A percentile compares a stretch with the other conserved stretches of the same genome.
These are phyloP conservation scores for Geosmithia putterillii DNA, from an alignment of 2,329 filamentous ascomycete species.

Conservation along the genomic window DNA sequence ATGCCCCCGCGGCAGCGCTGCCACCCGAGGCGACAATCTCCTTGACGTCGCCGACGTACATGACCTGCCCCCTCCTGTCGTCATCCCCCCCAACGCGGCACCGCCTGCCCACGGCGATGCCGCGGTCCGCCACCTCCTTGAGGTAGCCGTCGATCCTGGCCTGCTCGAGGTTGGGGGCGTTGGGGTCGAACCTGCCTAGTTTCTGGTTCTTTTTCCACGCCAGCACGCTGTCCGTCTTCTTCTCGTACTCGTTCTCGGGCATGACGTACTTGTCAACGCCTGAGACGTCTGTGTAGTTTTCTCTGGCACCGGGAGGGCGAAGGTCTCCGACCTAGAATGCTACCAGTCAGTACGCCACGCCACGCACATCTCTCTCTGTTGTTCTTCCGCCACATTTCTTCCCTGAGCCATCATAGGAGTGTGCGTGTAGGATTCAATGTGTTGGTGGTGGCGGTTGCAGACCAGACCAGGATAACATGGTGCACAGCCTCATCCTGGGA, in stretches of 20 bases:
- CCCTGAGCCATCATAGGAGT: too few species aligned
- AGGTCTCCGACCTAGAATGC: slow-evolving; percentile 59
- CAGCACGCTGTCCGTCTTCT: slow-evolving; percentile 75
- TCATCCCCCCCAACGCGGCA: slow-evolving; percentile 59
- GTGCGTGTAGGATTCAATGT: too few species aligned
- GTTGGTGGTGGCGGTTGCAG: too few species aligned
- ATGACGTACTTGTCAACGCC: slow-evolving; percentile 83
- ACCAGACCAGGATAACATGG: too few species aligned
- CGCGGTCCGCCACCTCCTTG: slow-evolving; percentile 57
- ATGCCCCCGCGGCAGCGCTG: slow-evolving; percentile 48
- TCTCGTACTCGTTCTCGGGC: slow-evolving; percentile 75
- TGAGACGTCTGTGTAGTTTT: slow-evolving; percentile 71
- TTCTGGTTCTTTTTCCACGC: slow-evolving; percentile 94
- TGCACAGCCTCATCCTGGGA: too few species aligned
- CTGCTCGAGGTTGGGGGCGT: slow-evolving; percentile 61
- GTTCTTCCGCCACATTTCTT: too few species aligned
- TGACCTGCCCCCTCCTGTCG: slow-evolving; percentile 54
- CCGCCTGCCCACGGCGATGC: slow-evolving; percentile 50
- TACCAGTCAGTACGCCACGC: too few species aligned
- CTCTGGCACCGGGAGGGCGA: slow-evolving; percentile 61
- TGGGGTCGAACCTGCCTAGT: slow-evolving; percentile 89
- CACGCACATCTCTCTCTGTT: too few species aligned
- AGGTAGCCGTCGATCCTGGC: slow-evolving; percentile 57
- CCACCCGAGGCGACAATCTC: slow-evolving; percentile 52
- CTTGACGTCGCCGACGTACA: slow-evolving; percentile 60